Evolutionary conservation across 176 grass and related monocot genomes (phyloP).

Genomic region (Metroxylon sagu): DNA sequence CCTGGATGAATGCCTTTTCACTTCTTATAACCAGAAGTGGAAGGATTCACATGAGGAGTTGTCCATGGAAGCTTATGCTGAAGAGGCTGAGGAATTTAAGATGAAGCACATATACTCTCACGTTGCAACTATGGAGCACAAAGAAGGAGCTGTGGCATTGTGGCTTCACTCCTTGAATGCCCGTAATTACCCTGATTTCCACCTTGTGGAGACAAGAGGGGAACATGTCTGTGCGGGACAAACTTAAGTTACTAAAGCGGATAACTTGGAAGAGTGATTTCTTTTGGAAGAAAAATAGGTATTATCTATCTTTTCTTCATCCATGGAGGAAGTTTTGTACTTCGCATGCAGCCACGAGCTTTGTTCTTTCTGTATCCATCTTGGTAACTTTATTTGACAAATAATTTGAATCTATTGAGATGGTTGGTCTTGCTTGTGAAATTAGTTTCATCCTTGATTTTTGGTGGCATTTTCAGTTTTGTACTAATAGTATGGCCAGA

Average conservation of each 20-base stretch:
- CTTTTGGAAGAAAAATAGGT: no score
- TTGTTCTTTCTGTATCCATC: no score
- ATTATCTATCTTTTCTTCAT: no score
- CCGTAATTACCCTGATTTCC: conserved; percentile 89
- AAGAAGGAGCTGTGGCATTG: conserved; percentile 72
- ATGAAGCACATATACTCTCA: conserved; percentile 90
- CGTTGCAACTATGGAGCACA: conserved; percentile 87
- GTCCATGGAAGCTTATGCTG: conserved; percentile 69
- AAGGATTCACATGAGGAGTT: conserved; percentile 79
- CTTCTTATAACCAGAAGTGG: conserved; percentile 87
- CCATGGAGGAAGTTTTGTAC: no score
- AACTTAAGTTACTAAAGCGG: conserved; percentile 2
- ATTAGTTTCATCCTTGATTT: no score
- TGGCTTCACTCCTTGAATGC: conserved; percentile 90
- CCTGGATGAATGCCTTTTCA: conserved; percentile 82
- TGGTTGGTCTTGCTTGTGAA: no score
- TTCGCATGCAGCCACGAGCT: no score
- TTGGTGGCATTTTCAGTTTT: no score
- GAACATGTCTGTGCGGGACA: conserved; percentile 12
- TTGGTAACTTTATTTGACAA: no score
- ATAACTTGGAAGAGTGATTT: conserved; percentile 8
- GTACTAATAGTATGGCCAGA: no score
- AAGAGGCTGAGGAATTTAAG: conserved; percentile 72
- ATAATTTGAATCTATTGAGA: no score
- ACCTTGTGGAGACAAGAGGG: conserved; percentile 33